Percentiles rank a stretch among this genome's conserved stretches.
Evolutionary conservation across 495 filamentous ascomycete genomes (phyloP).

Genomic region (Hypoxylon cercidicola): DNA sequence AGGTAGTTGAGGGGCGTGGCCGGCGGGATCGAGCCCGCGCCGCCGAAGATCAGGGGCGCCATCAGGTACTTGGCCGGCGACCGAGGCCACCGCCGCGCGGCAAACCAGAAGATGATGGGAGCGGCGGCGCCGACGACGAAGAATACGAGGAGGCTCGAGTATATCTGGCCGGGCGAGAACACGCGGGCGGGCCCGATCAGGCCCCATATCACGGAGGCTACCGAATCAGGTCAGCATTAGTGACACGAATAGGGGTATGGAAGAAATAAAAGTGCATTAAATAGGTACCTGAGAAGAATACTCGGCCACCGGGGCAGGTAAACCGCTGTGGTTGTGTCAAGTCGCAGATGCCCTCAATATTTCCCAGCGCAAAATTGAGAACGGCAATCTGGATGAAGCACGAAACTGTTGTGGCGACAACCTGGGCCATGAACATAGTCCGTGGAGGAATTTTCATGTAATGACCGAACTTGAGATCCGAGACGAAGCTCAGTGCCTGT

Average conservation of each 20-base stretch:
- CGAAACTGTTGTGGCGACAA: conserved; percentile 71
- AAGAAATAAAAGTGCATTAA: background rate
- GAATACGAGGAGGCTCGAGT: conserved; percentile 71
- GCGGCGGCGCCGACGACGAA: conserved; percentile 68
- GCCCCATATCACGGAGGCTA: conserved; percentile 74
- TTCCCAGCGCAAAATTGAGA: conserved; percentile 71
- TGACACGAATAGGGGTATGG: background rate
- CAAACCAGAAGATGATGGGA: conserved; percentile 66
- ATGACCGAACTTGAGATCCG: conserved; percentile 69
- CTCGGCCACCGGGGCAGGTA: conserved; percentile 72
- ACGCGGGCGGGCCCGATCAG: conserved; percentile 72
- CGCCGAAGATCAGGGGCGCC: conserved; percentile 75
- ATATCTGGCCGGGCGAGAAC: conserved; percentile 75
- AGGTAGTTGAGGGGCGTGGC: conserved; percentile 76
- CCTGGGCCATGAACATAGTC: conserved; percentile 74
- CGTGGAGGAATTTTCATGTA: conserved; percentile 78
- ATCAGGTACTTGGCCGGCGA: conserved; percentile 66
- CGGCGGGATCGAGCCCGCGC: conserved; percentile 70
- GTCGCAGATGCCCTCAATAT: conserved; percentile 70
- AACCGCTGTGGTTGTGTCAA: conserved; percentile 69
- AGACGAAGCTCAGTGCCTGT: conserved; percentile 64
- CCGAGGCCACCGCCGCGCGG: conserved; percentile 63
- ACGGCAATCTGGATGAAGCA: conserved; percentile 74
- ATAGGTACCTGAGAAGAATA: conserved; percentile 69
- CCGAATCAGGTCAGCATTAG: background rate